Conservation (phyloP, 805 yeast species). For the Cyberlindnera lachancei region DNA sequence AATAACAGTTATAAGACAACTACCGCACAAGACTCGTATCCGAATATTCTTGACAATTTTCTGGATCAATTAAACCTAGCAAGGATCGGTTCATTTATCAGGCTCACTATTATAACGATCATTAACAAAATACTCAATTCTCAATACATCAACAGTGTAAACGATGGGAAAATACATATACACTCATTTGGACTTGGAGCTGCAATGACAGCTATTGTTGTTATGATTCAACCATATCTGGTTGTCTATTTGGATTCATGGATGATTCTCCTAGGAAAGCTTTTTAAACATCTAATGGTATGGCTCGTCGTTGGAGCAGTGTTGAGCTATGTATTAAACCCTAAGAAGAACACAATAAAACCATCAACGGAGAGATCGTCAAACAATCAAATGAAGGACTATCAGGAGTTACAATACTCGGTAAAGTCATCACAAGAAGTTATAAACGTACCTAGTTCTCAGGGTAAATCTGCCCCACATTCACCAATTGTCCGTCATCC, state of each 20-base stretch:
- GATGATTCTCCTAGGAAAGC: conserved; percentile 13
- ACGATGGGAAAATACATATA: conserved; percentile 20
- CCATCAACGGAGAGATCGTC: background rate
- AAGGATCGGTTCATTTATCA: conserved; percentile 1
- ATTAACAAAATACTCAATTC: conserved; percentile 11
- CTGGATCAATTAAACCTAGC: conserved; percentile 12
- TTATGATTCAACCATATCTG: conserved; percentile 19
- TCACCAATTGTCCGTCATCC: background rate
- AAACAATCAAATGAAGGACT: conserved; percentile 2
- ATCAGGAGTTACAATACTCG: conserved; percentile 16
- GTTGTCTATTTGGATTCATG: conserved; percentile 18
- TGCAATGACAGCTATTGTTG: conserved; percentile 8
- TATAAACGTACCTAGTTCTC: background rate
- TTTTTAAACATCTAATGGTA: conserved; percentile 14
- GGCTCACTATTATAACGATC: background rate
- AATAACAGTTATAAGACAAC: no score
- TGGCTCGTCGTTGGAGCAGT: conserved; percentile 14
- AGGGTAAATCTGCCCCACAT: background rate
- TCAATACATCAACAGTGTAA: conserved; percentile 14
- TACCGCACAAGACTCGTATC: no score
- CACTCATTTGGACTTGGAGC: conserved; percentile 22
- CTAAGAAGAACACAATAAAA: background rate
- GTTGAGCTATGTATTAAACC: conserved; percentile 13
- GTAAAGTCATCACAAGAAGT: conserved; percentile 8
- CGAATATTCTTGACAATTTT: conserved; percentile 9